A percentile compares a stretch with the other conserved stretches of the same genome.
These are phyloP conservation scores for Plicaturopsis crispa DNA, from an alignment of 768 basidiomycete genomes.

Conservation along the genomic window DNA sequence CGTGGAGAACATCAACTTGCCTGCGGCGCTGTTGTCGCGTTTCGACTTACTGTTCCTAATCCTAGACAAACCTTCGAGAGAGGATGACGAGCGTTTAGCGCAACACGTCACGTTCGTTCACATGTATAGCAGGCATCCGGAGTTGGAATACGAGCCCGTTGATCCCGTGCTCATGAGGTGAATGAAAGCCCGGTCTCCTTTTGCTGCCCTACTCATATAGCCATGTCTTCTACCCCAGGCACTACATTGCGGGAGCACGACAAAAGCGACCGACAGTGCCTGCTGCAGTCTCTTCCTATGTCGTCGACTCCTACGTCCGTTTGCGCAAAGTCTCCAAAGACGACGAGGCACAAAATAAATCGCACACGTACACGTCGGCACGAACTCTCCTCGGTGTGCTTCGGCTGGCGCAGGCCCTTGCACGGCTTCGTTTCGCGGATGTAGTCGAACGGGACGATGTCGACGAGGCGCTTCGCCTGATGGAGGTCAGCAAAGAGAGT, in stretches of 20 bases:
- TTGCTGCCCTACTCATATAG: slow-evolving; percentile 4
- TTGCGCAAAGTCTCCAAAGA: slow-evolving; percentile 91
- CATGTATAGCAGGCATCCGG: slow-evolving; percentile 90
- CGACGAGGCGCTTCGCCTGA: slow-evolving; percentile 92
- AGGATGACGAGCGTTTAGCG: slow-evolving; percentile 93
- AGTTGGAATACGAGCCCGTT: slow-evolving; percentile 76
- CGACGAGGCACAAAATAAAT: slow-evolving; percentile 81
- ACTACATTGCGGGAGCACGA: slow-evolving; percentile 92
- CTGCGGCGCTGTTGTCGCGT: slow-evolving; percentile 91
- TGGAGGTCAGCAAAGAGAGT: slow-evolving; percentile 95
- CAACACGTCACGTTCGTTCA: slow-evolving; percentile 98
- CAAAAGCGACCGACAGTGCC: slow-evolving; percentile 88
- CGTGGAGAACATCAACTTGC: slow-evolving; percentile 98
- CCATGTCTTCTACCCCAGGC: slow-evolving; percentile 35
- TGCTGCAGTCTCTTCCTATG: slow-evolving; percentile 79
- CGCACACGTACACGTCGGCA: slow-evolving; percentile 91
- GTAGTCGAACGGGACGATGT: slow-evolving; percentile 81
- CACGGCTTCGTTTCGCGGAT: slow-evolving; percentile 81
- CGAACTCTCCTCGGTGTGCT: slow-evolving; percentile 93
- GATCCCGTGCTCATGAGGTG: slow-evolving; percentile 87
- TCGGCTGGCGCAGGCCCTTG: slow-evolving; percentile 90
- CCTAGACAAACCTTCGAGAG: slow-evolving; percentile 89
- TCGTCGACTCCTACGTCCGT: slow-evolving; percentile 93
- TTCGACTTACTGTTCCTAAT: slow-evolving; percentile 97
- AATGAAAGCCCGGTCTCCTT: slow-evolving; percentile 11